Conservation (phyloP, 768 basidiomycete species). For the Kwoniella bestiolae region DNA sequence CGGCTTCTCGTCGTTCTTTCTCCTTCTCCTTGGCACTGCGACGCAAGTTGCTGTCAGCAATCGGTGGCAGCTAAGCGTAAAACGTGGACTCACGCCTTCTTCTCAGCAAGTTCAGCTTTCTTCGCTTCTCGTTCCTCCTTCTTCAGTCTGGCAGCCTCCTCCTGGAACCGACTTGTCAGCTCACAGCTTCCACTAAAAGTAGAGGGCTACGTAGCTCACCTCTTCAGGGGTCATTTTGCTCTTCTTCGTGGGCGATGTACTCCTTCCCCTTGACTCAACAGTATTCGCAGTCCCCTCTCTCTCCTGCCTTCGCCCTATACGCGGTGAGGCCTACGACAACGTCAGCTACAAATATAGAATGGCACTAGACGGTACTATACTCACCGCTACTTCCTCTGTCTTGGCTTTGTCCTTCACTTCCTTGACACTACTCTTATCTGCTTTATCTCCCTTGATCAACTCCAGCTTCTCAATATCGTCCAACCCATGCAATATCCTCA, state of each 20-base stretch:
- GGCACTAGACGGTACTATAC: not conserved
- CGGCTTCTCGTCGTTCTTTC: slow-evolving; percentile 34
- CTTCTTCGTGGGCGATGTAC: slow-evolving; percentile 45
- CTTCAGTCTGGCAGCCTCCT: slow-evolving; percentile 45
- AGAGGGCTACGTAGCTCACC: too few species aligned
- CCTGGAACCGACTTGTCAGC: slow-evolving; percentile 27
- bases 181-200: not conserved
- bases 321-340: slow-evolving; percentile 23
- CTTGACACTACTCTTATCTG: slow-evolving; percentile 21
- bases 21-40: slow-evolving; percentile 41
- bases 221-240: slow-evolving; percentile 46
- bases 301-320: slow-evolving; percentile 21
- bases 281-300: slow-evolving; percentile 48
- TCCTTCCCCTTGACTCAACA: slow-evolving; percentile 35
- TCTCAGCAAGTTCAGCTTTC: slow-evolving; percentile 34
- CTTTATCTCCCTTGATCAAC: slow-evolving; percentile 44
- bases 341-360: too few species aligned
- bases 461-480: slow-evolving; percentile 44
- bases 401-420: slow-evolving; percentile 15
- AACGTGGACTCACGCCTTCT: slow-evolving; percentile 44
- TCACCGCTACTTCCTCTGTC: slow-evolving; percentile 8
- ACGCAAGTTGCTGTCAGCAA: not conserved
- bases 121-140: slow-evolving; percentile 49
- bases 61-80: too few species aligned
- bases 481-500: slow-evolving; percentile 35